phyloP scores from a whole-genome alignment of 345 rosid genomes.

The Dipteronia dyeriana region DNA sequence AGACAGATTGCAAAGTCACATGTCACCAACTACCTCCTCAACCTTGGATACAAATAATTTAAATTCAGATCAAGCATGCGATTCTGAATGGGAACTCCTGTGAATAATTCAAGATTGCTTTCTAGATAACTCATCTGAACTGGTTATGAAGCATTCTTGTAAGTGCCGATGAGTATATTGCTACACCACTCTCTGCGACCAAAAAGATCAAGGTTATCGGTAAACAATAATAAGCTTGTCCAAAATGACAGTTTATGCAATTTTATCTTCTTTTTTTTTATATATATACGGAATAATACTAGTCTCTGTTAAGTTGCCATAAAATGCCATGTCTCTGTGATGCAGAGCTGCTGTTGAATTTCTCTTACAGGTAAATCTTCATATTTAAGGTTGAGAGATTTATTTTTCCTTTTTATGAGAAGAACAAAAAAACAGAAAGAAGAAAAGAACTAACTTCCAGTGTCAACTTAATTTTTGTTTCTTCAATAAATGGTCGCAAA shows the following conservation, averaged over 20 bases:
- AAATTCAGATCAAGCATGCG: slow-evolving; percentile 24
- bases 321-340: background rate
- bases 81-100: slow-evolving; percentile 71
- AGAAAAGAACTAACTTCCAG: background rate
- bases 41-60: slow-evolving; percentile 23
- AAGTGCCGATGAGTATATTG: slow-evolving; percentile 16
- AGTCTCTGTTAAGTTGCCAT: background rate
- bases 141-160: slow-evolving; percentile 1
- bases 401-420: background rate
- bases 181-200: background rate
- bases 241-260: background rate
- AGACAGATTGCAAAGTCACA: slow-evolving; percentile 19
- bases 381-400: background rate
- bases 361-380: background rate
- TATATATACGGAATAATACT: slow-evolving; percentile 2
- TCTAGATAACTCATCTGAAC: background rate
- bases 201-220: background rate
- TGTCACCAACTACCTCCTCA: slow-evolving; percentile 20
- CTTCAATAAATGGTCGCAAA: background rate
- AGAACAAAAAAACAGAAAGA: background rate
- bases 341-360: background rate
- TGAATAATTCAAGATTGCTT: slow-evolving; percentile 27
- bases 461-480: background rate
- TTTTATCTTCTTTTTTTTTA: background rate
- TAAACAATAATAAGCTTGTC: slow-evolving; percentile 7